Evolutionary conservation across 2,329 filamentous ascomycete genomes (phyloP).

Genomic region (Apiospora rasikravindrae): DNA sequence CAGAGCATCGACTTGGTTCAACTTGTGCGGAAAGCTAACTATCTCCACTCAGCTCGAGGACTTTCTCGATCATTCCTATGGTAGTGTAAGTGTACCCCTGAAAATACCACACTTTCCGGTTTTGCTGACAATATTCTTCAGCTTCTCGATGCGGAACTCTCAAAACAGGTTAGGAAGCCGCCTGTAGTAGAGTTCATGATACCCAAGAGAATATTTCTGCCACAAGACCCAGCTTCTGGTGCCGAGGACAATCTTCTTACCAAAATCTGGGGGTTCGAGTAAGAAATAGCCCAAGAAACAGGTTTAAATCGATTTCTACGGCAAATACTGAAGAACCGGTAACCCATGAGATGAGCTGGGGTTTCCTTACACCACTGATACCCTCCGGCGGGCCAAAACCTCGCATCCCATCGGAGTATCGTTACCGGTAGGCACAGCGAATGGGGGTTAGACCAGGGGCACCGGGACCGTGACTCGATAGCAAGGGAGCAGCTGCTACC

Average conservation of each 20-base stretch:
- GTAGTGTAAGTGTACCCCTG: constrained; percentile 60
- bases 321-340: not conserved
- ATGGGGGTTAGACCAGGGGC: not conserved
- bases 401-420: constrained; percentile 19
- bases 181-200: constrained; percentile 95
- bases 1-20: not conserved
- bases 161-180: constrained; percentile 81
- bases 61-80: constrained; percentile 94
- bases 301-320: not conserved
- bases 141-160: constrained; percentile 84
- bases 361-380: not conserved
- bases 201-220: constrained; percentile 78
- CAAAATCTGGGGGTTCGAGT: constrained; percentile 65
- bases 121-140: constrained; percentile 39
- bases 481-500: not conserved
- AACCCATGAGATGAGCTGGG: constrained; percentile 11
- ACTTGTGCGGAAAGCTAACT: not conserved
- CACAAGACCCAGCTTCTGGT: constrained; percentile 53
- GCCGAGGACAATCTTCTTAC: constrained; percentile 61
- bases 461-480: not conserved
- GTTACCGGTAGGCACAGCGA: not conserved
- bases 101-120: not conserved
- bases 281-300: constrained; percentile 9
- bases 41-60: constrained; percentile 70
- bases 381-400: not conserved